phyloP scores from a whole-genome alignment of 805 yeast species.

The Candida xiaguanensis region DNA sequence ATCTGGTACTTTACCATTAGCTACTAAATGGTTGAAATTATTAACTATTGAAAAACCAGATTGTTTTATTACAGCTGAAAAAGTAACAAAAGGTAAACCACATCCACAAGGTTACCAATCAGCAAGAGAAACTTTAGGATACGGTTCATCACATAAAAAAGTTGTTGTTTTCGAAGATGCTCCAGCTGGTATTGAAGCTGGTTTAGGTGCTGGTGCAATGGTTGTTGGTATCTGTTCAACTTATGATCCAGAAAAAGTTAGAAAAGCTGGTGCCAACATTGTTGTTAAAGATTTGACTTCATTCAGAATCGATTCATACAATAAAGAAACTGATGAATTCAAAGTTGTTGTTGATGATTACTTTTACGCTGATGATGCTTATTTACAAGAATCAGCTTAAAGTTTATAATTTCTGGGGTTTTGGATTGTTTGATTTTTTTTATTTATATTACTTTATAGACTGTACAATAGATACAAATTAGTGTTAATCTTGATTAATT shows the following conservation, averaged over 20 bases:
- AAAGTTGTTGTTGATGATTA: conserved; percentile 38
- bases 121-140: conserved; percentile 50
- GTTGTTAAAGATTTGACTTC: conserved; percentile 70
- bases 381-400: conserved; percentile 8
- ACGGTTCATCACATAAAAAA: conserved; percentile 30
- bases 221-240: conserved; percentile 83
- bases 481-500: too few species aligned
- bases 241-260: conserved; percentile 63
- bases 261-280: conserved; percentile 75
- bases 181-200: conserved; percentile 83
- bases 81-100: conserved; percentile 78
- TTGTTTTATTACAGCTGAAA: conserved; percentile 78
- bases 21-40: conserved; percentile 72
- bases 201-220: conserved; percentile 77
- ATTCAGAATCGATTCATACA: conserved; percentile 56
- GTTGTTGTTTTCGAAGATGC: conserved; percentile 83
- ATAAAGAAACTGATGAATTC: conserved; percentile 39
- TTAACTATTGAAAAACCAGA: conserved; percentile 60
- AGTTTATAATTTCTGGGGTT: too few species aligned
- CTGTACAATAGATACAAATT: too few species aligned
- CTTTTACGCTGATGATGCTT: conserved; percentile 30
- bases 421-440: too few species aligned
- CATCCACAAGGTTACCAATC: conserved; percentile 76
- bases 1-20: conserved; percentile 74
- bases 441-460: too few species aligned